Conservation (phyloP, 78 protist genomes). For the Planoprotostelium fungivorum region DNA sequence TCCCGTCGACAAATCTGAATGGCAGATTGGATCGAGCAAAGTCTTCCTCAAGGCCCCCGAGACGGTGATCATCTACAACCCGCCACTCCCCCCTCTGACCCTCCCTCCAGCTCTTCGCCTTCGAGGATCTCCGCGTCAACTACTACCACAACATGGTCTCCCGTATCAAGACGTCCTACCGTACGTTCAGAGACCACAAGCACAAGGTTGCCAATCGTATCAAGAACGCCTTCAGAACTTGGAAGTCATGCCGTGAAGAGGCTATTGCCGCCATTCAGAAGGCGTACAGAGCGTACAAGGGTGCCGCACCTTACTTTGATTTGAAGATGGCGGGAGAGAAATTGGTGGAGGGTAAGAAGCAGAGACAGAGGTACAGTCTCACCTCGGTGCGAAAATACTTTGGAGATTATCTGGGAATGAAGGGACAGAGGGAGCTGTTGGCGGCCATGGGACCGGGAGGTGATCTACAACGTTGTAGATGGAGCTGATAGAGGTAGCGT, state of each 20-base stretch:
- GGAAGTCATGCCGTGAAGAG: conserved; percentile 27
- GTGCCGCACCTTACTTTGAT: conserved; percentile 48
- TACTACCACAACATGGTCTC: conserved; percentile 60
- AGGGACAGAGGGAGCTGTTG: conserved; percentile 39
- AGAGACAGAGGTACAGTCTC: conserved; percentile 57
- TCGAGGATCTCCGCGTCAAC: conserved; percentile 58
- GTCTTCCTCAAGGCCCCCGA: conserved; percentile 76
- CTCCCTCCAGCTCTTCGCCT: conserved; percentile 27
- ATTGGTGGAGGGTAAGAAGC: conserved; percentile 19
- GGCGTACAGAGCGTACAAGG: conserved; percentile 52
- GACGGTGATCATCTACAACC: conserved; percentile 2
- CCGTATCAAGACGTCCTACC: conserved; percentile 50
- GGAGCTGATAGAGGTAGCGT: not conserved
- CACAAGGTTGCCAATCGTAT: conserved; percentile 50
- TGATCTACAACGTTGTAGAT: not conserved
- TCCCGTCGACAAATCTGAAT: conserved; percentile 38
- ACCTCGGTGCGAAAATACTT: conserved; percentile 32
- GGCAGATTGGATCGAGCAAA: conserved; percentile 79
- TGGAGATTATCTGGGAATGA: conserved; percentile 53
- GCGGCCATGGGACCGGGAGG: conserved; percentile 62
- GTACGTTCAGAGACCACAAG: conserved; percentile 39
- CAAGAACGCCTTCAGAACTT: conserved; percentile 44
- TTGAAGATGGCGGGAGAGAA: conserved; percentile 29
- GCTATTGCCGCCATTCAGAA: conserved; percentile 54
- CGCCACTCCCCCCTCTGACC: not conserved